Evolutionary conservation across 768 basidiomycete genomes (phyloP).

Genomic region (Lactarius deliciosus): DNA sequence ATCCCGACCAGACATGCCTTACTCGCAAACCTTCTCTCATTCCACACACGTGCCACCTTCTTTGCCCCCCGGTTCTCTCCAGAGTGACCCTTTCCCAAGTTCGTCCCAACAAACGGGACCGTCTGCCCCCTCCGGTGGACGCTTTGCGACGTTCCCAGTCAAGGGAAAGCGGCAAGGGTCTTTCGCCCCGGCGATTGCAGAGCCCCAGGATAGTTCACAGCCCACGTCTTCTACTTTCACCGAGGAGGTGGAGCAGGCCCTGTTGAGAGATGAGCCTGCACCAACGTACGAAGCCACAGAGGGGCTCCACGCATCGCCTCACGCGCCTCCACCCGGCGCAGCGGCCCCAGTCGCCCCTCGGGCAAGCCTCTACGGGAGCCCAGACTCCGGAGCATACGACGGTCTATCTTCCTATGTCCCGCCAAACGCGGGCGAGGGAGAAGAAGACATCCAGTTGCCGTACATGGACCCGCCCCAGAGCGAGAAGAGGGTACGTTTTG

Average conservation of each 20-base stretch:
- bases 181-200: conserved; percentile 9
- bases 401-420: conserved; percentile 18
- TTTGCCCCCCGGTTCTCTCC: neutral
- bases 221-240: conserved; percentile 16
- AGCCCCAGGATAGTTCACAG: conserved; percentile 23
- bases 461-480: conserved; percentile 32
- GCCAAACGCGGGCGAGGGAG: conserved; percentile 26
- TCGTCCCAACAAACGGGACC: conserved; percentile 11
- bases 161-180: conserved; percentile 38
- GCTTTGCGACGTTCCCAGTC: conserved; percentile 70
- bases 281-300: conserved; percentile 42
- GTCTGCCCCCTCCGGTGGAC: conserved; percentile 39
- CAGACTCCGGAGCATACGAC: conserved; percentile 9
- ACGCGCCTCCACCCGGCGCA: conserved; percentile 46
- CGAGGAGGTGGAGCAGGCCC: conserved; percentile 7
- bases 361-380: conserved; percentile 15
- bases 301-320: conserved; percentile 38
- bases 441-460: conserved; percentile 34
- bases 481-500: conserved; percentile 22
- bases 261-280: conserved; percentile 34
- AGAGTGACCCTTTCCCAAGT: neutral
- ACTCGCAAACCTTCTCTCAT: conserved; percentile 6
- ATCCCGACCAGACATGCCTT: conserved; percentile 1
- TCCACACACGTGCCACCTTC: neutral
- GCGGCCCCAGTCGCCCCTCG: conserved; percentile 36